These are phyloP conservation scores for Citrus cavaleriei DNA, from an alignment of 345 rosid genomes.

Conservation along the genomic window DNA sequence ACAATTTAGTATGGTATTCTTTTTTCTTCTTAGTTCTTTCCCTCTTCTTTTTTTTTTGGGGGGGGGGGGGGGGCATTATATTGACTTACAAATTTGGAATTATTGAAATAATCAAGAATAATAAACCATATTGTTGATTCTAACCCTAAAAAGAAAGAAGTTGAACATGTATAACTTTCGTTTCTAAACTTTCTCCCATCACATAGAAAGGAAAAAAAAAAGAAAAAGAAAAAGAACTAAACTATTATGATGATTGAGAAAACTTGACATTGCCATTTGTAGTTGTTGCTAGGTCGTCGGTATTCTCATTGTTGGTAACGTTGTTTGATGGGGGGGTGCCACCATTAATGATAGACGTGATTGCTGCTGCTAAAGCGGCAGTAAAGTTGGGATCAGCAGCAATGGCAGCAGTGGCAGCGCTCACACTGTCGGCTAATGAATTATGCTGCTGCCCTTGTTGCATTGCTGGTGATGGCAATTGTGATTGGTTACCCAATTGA, in stretches of 20 bases:
- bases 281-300: constrained; percentile 10
- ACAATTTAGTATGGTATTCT: neutral
- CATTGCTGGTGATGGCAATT: constrained; percentile 7
- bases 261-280: constrained; percentile 26
- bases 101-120: constrained; percentile 27
- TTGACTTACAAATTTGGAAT: constrained; percentile 19
- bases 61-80: neutral
- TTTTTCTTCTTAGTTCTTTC: neutral
- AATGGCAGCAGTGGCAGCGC: constrained; percentile 46
- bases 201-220: neutral
- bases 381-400: constrained; percentile 63
- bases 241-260: neutral
- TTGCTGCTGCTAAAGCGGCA: constrained; percentile 66
- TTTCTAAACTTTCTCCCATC: neutral
- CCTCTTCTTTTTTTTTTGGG: neutral
- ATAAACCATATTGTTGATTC: constrained; percentile 10
- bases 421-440: constrained; percentile 34
- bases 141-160: neutral
- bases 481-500: constrained; percentile 29
- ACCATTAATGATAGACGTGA: constrained; percentile 41
- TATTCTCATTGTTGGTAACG: constrained; percentile 4
- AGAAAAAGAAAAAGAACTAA: too few species aligned
- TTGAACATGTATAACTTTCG: constrained; percentile 7
- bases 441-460: constrained; percentile 26
- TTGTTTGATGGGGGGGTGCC: constrained; percentile 32